phyloP scores from a whole-genome alignment of 352 stramenopile genomes.

The Phytophthora agathidicida region DNA sequence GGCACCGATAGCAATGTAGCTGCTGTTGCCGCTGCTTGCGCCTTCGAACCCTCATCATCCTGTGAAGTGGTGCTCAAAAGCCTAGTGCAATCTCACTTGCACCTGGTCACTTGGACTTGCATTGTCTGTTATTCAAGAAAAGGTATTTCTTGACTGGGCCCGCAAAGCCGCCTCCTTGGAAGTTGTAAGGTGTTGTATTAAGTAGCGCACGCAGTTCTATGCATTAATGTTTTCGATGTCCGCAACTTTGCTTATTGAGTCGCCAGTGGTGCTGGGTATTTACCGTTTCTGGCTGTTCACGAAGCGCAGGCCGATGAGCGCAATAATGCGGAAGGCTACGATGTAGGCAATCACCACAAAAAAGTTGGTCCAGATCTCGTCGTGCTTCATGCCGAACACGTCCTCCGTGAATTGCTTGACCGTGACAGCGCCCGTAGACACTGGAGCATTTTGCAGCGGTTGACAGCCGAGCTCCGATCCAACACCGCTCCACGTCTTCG shows the following conservation, averaged over 20 bases:
- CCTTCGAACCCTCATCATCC: too few species aligned
- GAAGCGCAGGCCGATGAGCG: slow-evolving; percentile 49
- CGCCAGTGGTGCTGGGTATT: neutral
- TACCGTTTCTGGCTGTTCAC: slow-evolving; percentile 59
- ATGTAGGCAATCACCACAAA: slow-evolving; percentile 44
- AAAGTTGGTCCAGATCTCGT: slow-evolving; percentile 52
- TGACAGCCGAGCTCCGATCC: slow-evolving; percentile 44
- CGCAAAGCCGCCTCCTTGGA: too few species aligned
- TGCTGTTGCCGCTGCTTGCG: too few species aligned
- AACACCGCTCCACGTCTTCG: slow-evolving; percentile 29
- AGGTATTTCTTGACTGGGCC: too few species aligned
- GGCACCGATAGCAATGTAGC: too few species aligned
- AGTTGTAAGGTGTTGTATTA: too few species aligned
- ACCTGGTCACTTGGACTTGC: too few species aligned
- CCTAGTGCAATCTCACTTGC: too few species aligned
- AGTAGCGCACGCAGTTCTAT: too few species aligned
- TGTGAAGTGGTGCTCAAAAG: too few species aligned
- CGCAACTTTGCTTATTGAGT: neutral
- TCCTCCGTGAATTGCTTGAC: slow-evolving; percentile 53
- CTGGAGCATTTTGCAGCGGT: slow-evolving; percentile 34
- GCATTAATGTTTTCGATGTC: too few species aligned
- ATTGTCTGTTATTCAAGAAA: too few species aligned
- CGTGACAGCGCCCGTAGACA: slow-evolving; percentile 26
- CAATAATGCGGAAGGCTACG: slow-evolving; percentile 46
- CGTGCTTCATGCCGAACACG: slow-evolving; percentile 56